phyloP scores from a whole-genome alignment of 1,284 basidiomycete genomes.

The Ceratobasidium sp. region DNA sequence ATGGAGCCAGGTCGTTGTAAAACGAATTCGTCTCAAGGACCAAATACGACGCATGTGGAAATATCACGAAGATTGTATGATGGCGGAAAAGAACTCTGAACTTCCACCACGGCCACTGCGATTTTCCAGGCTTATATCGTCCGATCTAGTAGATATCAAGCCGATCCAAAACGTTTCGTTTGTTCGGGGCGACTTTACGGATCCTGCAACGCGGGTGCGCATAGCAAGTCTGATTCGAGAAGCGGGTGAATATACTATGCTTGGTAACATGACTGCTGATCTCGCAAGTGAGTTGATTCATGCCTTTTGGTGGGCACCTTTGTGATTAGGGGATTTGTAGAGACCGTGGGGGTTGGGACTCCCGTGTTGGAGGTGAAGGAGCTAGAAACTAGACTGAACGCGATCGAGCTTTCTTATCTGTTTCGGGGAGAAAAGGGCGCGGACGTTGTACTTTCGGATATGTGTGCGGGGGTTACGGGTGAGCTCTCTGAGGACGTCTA shows the following conservation, averaged over 20 bases:
- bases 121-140: constrained; percentile 73
- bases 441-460: constrained; percentile 81
- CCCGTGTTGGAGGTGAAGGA: background rate
- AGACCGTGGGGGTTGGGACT: no score
- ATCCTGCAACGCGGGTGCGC: constrained; percentile 62
- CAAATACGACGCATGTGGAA: constrained; percentile 27
- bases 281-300: no score
- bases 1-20: constrained; percentile 52
- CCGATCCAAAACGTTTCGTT: constrained; percentile 75
- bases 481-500: background rate
- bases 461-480: constrained; percentile 71
- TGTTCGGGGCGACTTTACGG: constrained; percentile 82
- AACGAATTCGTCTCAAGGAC: background rate
- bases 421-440: background rate
- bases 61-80: constrained; percentile 3
- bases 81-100: background rate
- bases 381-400: background rate
- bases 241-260: background rate
- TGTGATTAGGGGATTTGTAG: no score
- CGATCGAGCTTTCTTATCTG: background rate
- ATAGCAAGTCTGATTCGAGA: background rate
- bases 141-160: constrained; percentile 78
- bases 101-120: constrained; percentile 52
- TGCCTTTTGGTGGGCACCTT: no score
- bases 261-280: background rate